phyloP scores from a whole-genome alignment of 192 early-diverging fungal species.

The Entophlyctis helioformis region DNA sequence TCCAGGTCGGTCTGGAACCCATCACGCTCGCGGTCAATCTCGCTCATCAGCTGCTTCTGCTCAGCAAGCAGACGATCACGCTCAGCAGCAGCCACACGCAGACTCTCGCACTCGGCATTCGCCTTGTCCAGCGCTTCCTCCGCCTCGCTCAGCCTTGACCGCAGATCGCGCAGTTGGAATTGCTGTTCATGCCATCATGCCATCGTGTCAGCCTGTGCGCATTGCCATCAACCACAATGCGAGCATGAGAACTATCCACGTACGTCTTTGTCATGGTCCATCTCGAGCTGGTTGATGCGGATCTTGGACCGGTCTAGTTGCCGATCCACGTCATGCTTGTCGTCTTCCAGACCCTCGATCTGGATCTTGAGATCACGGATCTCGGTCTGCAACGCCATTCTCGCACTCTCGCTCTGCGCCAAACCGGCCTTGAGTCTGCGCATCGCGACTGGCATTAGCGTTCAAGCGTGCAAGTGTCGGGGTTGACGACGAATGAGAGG shows the following conservation, averaged over 20 bases:
- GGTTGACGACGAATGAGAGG: not conserved
- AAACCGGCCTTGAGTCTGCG: not conserved
- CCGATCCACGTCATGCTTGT: conserved; percentile 6
- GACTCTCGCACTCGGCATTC: conserved; percentile 3
- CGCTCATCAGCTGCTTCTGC: conserved; percentile 17
- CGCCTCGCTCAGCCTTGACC: conserved; percentile 12
- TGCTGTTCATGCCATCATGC: no score
- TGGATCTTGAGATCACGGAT: conserved; percentile 1
- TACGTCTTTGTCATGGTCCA: conserved; percentile 10
- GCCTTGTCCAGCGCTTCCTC: conserved; percentile 4
- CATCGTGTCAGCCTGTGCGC: no score
- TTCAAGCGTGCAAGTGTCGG: not conserved
- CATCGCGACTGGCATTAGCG: not conserved
- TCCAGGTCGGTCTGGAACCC: conserved; percentile 20
- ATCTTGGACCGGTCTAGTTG: conserved; percentile 1
- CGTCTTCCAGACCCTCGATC: conserved; percentile 3
- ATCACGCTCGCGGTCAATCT: conserved; percentile 32
- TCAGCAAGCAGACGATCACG: conserved; percentile 6
- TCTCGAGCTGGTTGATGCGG: conserved; percentile 6
- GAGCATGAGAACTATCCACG: not conserved
- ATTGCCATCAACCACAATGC: not conserved
- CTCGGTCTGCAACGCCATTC: conserved; percentile 10
- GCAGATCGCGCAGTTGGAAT: conserved; percentile 11
- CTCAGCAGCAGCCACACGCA: conserved; percentile 3
- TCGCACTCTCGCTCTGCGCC: conserved; percentile 1